Conservation (phyloP, 2,329 filamentous ascomycete genomes). For the Thielaviopsis ethacetica region DNA sequence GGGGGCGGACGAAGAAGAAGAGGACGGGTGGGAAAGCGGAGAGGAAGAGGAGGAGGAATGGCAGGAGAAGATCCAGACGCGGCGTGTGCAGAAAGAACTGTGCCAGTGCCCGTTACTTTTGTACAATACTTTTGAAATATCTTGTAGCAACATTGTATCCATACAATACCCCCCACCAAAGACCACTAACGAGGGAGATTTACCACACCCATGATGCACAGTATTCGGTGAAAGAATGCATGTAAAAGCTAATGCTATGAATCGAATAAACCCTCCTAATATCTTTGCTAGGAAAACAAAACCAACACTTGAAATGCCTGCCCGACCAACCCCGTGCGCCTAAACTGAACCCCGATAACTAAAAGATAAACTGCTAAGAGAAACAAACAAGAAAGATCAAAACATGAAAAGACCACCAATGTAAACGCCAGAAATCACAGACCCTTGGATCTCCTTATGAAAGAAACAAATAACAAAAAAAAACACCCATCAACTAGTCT, state of each 20-base stretch:
- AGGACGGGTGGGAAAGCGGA: not conserved
- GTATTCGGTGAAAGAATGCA: not conserved
- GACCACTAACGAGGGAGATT: not conserved
- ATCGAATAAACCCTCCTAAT: not conserved
- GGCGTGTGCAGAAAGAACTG: no score
- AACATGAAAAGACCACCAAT: not conserved
- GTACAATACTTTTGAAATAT: slow-evolving; percentile 9
- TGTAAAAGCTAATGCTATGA: not conserved
- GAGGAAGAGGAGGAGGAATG: not conserved
- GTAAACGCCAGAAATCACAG: not conserved
- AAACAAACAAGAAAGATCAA: not conserved
- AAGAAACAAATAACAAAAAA: not conserved
- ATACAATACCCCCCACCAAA: not conserved
- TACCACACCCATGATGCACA: not conserved
- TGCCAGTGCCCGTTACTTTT: not conserved
- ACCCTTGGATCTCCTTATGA: not conserved
- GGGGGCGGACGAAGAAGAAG: not conserved
- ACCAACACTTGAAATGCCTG: not conserved
- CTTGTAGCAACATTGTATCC: slow-evolving; percentile 5
- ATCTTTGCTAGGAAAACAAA: not conserved
- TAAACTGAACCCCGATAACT: not conserved
- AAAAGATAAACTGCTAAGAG: not conserved
- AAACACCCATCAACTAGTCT: not conserved
- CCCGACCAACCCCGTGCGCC: not conserved
- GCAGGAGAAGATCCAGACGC: not conserved